phyloP scores from a whole-genome alignment of 2,329 filamentous ascomycete species.

The Fusarium buharicum region DNA sequence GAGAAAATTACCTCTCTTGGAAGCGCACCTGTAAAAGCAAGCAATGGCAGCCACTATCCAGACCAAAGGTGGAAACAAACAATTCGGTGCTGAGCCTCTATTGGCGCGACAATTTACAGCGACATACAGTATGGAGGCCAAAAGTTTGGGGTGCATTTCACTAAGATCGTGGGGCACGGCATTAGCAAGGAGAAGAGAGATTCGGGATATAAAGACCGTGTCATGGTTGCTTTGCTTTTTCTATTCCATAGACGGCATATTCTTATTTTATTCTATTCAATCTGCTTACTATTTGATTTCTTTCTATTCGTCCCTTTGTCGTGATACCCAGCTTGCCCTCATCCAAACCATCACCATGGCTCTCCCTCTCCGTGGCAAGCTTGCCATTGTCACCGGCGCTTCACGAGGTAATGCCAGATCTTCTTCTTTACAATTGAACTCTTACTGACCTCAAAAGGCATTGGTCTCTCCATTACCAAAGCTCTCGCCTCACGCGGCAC shows the following conservation, averaged over 20 bases:
- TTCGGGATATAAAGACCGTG: constrained; percentile 18
- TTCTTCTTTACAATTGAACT: neutral
- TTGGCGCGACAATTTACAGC: constrained; percentile 41
- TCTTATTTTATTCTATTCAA: neutral
- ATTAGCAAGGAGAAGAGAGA: constrained; percentile 6
- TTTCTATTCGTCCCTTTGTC: constrained; percentile 6
- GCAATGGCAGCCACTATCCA: constrained; percentile 32
- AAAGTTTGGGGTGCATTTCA: neutral
- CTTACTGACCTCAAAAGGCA: constrained; percentile 31
- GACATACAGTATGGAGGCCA: too few species aligned
- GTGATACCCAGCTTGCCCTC: constrained; percentile 10
- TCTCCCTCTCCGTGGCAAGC: constrained; percentile 73
- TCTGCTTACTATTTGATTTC: neutral
- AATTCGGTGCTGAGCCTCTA: constrained; percentile 20
- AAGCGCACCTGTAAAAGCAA: constrained; percentile 44
- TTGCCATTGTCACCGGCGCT: constrained; percentile 82
- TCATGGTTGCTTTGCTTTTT: neutral
- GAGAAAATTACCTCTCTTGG: constrained; percentile 27
- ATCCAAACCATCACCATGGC: constrained; percentile 46
- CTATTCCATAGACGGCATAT: neutral
- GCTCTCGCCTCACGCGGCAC: constrained; percentile 44
- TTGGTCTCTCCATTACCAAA: constrained; percentile 41
- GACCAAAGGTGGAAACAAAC: constrained; percentile 5
- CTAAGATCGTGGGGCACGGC: constrained; percentile 12
- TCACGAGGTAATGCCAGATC: constrained; percentile 70